Evolutionary conservation across 805 yeast genomes (phyloP).

Genomic region (Monosporozyma servazzii): DNA sequence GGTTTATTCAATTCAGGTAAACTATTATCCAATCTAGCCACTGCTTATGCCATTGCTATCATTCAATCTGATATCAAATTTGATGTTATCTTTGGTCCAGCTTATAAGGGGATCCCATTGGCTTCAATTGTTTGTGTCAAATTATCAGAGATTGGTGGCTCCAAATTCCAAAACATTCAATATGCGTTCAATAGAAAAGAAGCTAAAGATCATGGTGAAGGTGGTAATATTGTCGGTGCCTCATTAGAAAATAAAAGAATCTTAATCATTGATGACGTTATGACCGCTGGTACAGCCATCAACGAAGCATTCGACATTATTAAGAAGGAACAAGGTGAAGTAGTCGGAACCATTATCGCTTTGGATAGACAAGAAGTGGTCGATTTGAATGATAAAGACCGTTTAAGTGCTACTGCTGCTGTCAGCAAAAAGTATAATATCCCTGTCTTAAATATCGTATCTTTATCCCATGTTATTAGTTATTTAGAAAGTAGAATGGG

Average conservation of each 20-base stretch:
- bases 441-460: conserved; percentile 78
- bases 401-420: conserved; percentile 68
- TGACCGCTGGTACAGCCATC: conserved; percentile 98
- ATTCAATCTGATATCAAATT: conserved; percentile 73
- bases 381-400: conserved; percentile 38
- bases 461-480: conserved; percentile 61
- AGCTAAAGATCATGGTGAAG: conserved; percentile 96
- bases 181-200: conserved; percentile 96
- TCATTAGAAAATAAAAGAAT: conserved; percentile 61
- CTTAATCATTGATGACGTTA: conserved; percentile 89
- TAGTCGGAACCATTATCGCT: conserved; percentile 82
- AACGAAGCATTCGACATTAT: conserved; percentile 87
- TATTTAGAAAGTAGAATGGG: conserved; percentile 50
- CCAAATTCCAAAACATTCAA: conserved; percentile 59
- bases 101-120: conserved; percentile 93
- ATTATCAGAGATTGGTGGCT: conserved; percentile 83
- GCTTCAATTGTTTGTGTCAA: conserved; percentile 91
- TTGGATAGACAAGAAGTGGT: conserved; percentile 93
- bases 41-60: conserved; percentile 83
- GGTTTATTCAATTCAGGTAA: conserved; percentile 84
- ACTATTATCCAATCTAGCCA: conserved; percentile 69
- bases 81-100: conserved; percentile 93
- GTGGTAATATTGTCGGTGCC: conserved; percentile 89
- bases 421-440: conserved; percentile 64
- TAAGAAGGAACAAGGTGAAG: conserved; percentile 53